Base-by-base conservation (phyloP, 108 stramenopile species). In the Cylindrotheca fusiformis region DNA sequence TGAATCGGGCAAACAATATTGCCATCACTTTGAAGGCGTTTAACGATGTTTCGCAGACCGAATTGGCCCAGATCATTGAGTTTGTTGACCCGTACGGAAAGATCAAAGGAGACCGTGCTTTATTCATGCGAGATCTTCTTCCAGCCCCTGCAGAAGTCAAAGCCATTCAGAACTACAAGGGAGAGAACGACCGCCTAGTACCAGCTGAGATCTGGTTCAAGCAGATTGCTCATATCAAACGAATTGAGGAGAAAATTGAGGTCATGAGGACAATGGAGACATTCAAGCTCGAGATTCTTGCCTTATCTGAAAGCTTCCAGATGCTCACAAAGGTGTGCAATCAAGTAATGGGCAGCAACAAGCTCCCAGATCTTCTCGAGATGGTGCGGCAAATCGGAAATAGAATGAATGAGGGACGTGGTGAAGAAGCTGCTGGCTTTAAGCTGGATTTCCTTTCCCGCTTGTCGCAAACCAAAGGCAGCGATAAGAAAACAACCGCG, bases 401-500 rank as follows among this genome's bases (percentile, higher is more conserved):
- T 75, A 72, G 86, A 24, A 87, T 97, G 91, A 97, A 95, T 63
- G 82, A 91, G 49, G 94, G 94, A n/a, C 71, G 77, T 6, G 77
- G 84, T 60, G 90, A 90, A 53, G 82, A 79, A 12, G 88, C 93
- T 18, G 83, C 75, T 32, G 98, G 96, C 3, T 97, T 97, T 81
- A 95, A 93, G 52, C 84, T 98, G 44, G 98, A 97, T 59, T 91
- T 90, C 31, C 75, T 98, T 30, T 68, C 95, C 2, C 85, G 89
- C 56, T 76, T 98, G 5, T 84, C 88, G 20, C 84, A 93, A 63
- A 97, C 96, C 32, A 98, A 98, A 68, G 93, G 94, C 19, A 63
- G 78, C 23, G 98, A 98, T 71, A 84, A 89, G 46, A 96, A 94
- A 63, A 97, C 94, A 0, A 91, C 92, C 12, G 88, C 97, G n/a